phyloP scores from a whole-genome alignment of 192 early-diverging fungal genomes.

The Gonapodya prolifera region DNA sequence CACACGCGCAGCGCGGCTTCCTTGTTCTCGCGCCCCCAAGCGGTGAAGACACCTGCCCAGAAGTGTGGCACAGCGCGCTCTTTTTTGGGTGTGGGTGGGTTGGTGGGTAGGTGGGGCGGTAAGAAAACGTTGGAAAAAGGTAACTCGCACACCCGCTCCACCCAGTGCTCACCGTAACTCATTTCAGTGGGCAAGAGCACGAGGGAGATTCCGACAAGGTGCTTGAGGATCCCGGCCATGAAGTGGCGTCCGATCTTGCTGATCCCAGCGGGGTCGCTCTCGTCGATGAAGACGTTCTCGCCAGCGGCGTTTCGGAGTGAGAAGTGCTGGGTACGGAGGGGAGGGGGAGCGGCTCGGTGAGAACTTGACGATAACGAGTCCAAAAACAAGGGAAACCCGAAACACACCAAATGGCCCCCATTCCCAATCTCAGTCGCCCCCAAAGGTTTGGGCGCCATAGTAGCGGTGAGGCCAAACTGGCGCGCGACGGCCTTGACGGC shows the following conservation, averaged over 20 bases:
- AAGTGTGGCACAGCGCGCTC: background rate
- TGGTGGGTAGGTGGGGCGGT: background rate
- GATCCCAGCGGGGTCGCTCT: background rate
- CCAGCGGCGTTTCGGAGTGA: background rate
- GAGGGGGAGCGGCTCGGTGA: too few relatives aligned
- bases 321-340: background rate
- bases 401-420: background rate
- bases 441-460: slow-evolving; percentile 4
- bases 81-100: background rate
- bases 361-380: too few relatives aligned
- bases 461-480: background rate
- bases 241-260: background rate
- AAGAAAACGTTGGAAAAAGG: background rate
- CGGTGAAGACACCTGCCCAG: slow-evolving; percentile 2
- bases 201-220: background rate
- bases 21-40: slow-evolving; percentile 5
- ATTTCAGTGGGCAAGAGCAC: background rate
- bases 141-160: background rate
- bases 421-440: slow-evolving; percentile 1
- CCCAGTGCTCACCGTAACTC: background rate
- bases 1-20: slow-evolving; percentile 3
- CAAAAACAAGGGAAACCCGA: background rate
- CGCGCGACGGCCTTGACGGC: slow-evolving; percentile 1
- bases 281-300: background rate
- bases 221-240: slow-evolving; percentile 2